These are phyloP conservation scores for Collybia nuda DNA, from an alignment of 768 basidiomycete species.

Conservation along the genomic window DNA sequence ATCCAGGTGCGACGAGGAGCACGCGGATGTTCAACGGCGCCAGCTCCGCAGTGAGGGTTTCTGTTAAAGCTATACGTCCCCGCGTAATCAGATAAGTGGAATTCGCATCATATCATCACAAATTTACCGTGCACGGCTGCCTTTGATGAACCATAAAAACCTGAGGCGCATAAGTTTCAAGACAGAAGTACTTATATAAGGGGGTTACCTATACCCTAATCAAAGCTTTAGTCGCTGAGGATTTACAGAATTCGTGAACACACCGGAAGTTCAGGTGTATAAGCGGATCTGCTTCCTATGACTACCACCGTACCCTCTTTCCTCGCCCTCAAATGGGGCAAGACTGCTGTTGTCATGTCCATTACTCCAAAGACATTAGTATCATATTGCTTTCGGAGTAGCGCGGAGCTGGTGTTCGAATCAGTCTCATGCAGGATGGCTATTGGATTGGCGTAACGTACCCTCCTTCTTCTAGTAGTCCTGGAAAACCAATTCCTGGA, in stretches of 20 bases:
- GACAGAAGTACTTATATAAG: conserved; percentile 5
- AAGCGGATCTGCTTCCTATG: conserved; percentile 56
- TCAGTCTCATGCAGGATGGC: neutral
- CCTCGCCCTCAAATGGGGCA: conserved; percentile 51
- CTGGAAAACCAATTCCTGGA: conserved; percentile 36
- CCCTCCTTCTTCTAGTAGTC: conserved; percentile 60
- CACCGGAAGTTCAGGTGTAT: conserved; percentile 45
- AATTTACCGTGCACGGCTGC: conserved; percentile 57
- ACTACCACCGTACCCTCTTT: conserved; percentile 44
- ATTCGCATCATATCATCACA: neutral
- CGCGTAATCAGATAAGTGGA: neutral
- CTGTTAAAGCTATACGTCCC: conserved; percentile 43
- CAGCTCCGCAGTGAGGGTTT: conserved; percentile 54
- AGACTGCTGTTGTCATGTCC: conserved; percentile 50
- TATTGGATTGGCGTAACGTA: conserved; percentile 23
- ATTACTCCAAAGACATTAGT: conserved; percentile 52
- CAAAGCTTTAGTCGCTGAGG: neutral
- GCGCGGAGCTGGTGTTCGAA: conserved; percentile 21
- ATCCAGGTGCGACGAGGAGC: conserved; percentile 56
- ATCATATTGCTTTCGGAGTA: conserved; percentile 41
- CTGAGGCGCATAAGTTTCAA: conserved; percentile 22
- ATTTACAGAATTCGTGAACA: conserved; percentile 16
- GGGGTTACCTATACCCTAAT: conserved; percentile 32
- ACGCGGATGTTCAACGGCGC: conserved; percentile 56
- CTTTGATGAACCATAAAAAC: conserved; percentile 55